Evolutionary conservation across 768 basidiomycete genomes (phyloP), one percentile per base, ranked within the genome.

Genomic region (Termitomyces sp.): DNA sequence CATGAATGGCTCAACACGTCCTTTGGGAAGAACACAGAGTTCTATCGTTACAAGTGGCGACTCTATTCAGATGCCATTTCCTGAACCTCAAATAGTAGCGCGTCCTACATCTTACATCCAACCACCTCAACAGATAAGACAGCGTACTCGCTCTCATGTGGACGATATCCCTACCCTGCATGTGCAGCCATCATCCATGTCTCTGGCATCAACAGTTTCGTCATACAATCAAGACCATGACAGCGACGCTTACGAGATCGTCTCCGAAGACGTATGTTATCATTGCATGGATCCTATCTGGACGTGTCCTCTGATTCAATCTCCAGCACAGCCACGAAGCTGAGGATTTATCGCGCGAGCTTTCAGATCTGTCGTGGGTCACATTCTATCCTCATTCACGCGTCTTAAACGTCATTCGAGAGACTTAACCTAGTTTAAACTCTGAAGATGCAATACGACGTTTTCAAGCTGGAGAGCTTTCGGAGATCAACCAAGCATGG

Each of bases 401-500:
- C 21, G 40, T 24, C n/a, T 41, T 50, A 40, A 35, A 19, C 40
- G 14, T 60, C 46, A 60, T 59, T 59, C 61, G 58, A 58, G 58
- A 54, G n/a, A 51, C 56, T 45, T 60, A 45, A 65, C 17, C 34
- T 59, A 88, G 87, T 42, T 70, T 88, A 28, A 73, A 81, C 46
- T 80, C 82, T 15, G 84, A 84, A 54, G 86, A 87, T 62, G 79
- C 77, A 26, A 66, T 93, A 19, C 71, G 70, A 45, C 79, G 75
- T 19, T 92, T 93, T 64, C 91, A 93, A 65, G 68, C 72, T 0
- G 86, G 85, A 35, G 70, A 82, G 54, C 71, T 92, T 3, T 65
- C 76, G 2, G 86, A 84, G 45, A 75, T 73, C n/a, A 84, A 93
- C 57, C 82, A 87, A 67, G 89, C 90, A 47, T 98, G 95, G 96